Evolutionary conservation across 2,329 filamentous ascomycete genomes (phyloP).

Genomic region (Alternaria triticimaculans): DNA sequence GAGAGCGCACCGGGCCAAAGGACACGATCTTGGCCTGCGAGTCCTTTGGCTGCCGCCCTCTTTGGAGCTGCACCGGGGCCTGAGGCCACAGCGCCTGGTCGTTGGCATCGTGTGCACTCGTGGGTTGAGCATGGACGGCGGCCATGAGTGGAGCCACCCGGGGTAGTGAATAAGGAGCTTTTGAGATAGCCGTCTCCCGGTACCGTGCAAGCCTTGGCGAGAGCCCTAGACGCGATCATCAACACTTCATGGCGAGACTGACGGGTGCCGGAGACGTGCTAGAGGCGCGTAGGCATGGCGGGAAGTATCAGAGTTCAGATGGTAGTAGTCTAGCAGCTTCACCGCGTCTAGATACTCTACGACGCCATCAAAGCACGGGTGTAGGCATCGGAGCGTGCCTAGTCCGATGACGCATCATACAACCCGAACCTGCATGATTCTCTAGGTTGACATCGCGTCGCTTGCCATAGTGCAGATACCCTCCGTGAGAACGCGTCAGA

Average conservation of each 20-base stretch:
- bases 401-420: constrained; percentile 1
- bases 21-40: constrained; percentile 42
- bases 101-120: constrained; percentile 19
- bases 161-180: constrained; percentile 14
- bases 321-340: not conserved
- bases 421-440: not conserved
- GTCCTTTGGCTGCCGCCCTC: constrained; percentile 49
- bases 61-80: constrained; percentile 35
- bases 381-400: constrained; percentile 1
- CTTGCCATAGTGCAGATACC: not conserved
- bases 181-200: constrained; percentile 8
- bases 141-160: constrained; percentile 32
- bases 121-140: constrained; percentile 21
- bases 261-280: not conserved
- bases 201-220: constrained; percentile 14
- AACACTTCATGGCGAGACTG: constrained; percentile 4
- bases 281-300: not conserved
- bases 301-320: not conserved
- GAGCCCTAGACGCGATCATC: constrained; percentile 1
- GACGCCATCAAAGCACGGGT: constrained; percentile 1
- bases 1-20: constrained; percentile 36
- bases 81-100: constrained; percentile 24
- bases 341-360: not conserved
- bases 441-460: not conserved
- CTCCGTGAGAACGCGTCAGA: not conserved